Percentiles rank a stretch among this genome's conserved stretches.
These are phyloP conservation scores for Aspergillus incahuasiensis DNA, from an alignment of 495 filamentous ascomycete genomes.

Conservation along the genomic window DNA sequence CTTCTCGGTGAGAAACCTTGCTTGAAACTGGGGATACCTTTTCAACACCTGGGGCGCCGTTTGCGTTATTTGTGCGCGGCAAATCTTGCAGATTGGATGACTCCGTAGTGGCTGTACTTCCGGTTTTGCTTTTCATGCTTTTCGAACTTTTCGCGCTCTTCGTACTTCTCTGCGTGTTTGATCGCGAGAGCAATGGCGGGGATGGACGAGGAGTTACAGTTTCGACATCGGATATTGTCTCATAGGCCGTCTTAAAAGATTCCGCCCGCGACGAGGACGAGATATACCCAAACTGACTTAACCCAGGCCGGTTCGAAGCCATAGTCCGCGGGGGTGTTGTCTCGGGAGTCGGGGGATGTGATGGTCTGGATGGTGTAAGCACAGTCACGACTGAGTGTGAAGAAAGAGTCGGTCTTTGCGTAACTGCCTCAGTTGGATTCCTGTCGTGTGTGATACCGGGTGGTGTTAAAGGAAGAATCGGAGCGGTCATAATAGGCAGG, in stretches of 20 bases:
- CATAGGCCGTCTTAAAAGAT: conserved; percentile 69
- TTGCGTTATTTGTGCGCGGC: background rate
- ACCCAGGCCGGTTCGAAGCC: conserved; percentile 40
- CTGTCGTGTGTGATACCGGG: conserved; percentile 28
- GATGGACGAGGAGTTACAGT: conserved; percentile 48
- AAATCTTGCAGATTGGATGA: background rate
- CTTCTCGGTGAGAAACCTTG: background rate
- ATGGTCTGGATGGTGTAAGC: conserved; percentile 56
- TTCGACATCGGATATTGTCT: conserved; percentile 60
- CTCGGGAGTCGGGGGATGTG: conserved; percentile 69
- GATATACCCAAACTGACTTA: conserved; percentile 26
- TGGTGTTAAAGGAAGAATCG: conserved; percentile 39
- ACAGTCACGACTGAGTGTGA: conserved; percentile 28
- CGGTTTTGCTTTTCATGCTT: background rate
- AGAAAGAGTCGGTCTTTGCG: conserved; percentile 23
- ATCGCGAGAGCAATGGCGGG: conserved; percentile 23
- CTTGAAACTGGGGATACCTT: background rate
- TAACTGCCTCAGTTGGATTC: conserved; percentile 11
- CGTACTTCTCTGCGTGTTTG: conserved; percentile 28
- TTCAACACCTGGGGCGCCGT: background rate
- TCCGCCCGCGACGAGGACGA: conserved; percentile 55
- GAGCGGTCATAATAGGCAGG: conserved; percentile 20
- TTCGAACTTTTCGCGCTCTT: background rate
- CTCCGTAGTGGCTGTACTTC: too few species aligned
- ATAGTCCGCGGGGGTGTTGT: conserved; percentile 60